Evolutionary conservation across 2,329 filamentous ascomycete species (phyloP).

Genomic region (Rugonectria rugulosa): DNA sequence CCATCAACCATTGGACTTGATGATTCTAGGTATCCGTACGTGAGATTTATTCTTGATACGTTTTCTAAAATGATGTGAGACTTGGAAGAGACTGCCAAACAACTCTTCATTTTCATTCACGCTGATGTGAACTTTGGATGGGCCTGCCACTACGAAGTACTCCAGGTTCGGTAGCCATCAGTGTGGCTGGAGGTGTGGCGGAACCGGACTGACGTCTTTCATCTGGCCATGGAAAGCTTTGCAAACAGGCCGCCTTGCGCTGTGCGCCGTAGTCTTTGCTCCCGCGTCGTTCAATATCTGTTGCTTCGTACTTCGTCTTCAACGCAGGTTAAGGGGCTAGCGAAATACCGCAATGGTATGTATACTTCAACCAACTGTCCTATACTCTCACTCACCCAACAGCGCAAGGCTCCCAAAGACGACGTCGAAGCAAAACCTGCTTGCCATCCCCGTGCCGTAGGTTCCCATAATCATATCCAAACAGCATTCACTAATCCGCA

Average conservation of each 20-base stretch:
- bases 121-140: too few species aligned
- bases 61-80: too few species aligned
- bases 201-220: not conserved
- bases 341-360: slow-evolving; percentile 18
- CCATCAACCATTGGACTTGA: too few species aligned
- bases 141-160: not conserved
- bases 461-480: slow-evolving; percentile 40
- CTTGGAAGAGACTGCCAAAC: too few species aligned
- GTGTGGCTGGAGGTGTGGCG: slow-evolving; percentile 17
- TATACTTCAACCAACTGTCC: not conserved
- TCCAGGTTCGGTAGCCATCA: too few species aligned
- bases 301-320: too few species aligned
- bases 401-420: slow-evolving; percentile 59
- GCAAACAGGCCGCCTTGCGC: not conserved
- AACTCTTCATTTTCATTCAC: too few species aligned
- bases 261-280: not conserved
- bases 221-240: not conserved
- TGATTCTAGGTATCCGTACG: too few species aligned
- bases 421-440: slow-evolving; percentile 79
- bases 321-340: not conserved
- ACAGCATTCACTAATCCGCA: slow-evolving; percentile 12
- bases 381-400: slow-evolving; percentile 11
- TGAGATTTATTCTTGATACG: not conserved
- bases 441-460: slow-evolving; percentile 84
- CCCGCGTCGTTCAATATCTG: slow-evolving; percentile 3